Evolutionary conservation across 2,329 filamentous ascomycete species (phyloP).

Genomic region (Trichoderma koningiopsis): DNA sequence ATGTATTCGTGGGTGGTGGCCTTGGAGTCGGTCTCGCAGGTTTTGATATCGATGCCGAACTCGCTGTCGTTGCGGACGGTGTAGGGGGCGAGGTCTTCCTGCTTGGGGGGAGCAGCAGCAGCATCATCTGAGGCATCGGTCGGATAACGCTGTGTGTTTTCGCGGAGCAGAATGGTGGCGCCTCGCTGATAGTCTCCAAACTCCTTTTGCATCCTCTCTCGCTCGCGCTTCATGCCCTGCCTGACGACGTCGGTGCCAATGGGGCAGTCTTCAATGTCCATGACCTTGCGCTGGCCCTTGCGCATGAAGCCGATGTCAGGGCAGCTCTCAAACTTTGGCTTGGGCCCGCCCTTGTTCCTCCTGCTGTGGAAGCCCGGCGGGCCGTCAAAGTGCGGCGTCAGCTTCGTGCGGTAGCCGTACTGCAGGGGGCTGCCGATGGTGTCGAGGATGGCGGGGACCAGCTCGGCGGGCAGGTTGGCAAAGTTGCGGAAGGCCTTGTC

Average conservation of each 20-base stretch:
- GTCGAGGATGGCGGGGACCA: slow-evolving; percentile 74
- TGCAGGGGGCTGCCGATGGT: slow-evolving; percentile 89
- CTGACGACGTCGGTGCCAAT: slow-evolving; percentile 88
- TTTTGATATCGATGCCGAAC: slow-evolving; percentile 74
- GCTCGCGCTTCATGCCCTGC: slow-evolving; percentile 75
- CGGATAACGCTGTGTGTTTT: slow-evolving; percentile 71
- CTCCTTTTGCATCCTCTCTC: slow-evolving; percentile 72
- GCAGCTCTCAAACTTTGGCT: slow-evolving; percentile 56
- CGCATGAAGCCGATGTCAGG: slow-evolving; percentile 88
- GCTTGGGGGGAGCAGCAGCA: slow-evolving; percentile 32
- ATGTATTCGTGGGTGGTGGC: slow-evolving; percentile 85
- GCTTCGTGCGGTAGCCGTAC: slow-evolving; percentile 93
- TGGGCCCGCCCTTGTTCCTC: slow-evolving; percentile 54
- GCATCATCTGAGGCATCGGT: slow-evolving; percentile 44
- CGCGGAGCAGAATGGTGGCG: slow-evolving; percentile 85
- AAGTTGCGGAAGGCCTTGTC: slow-evolving; percentile 93
- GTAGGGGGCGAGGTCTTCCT: slow-evolving; percentile 34
- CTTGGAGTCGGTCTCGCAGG: slow-evolving; percentile 85
- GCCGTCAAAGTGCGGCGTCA: slow-evolving; percentile 93
- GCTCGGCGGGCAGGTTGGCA: slow-evolving; percentile 73
- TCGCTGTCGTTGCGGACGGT: slow-evolving; percentile 54
- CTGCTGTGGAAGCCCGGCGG: slow-evolving; percentile 60
- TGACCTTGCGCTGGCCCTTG: slow-evolving; percentile 75
- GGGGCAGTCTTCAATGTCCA: slow-evolving; percentile 97
- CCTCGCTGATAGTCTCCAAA: slow-evolving; percentile 74